Percentiles rank a stretch among this genome's conserved stretches.
Evolutionary conservation across 2,329 filamentous ascomycete species (phyloP).

Genomic region (Pseudogymnoascus sp.): DNA sequence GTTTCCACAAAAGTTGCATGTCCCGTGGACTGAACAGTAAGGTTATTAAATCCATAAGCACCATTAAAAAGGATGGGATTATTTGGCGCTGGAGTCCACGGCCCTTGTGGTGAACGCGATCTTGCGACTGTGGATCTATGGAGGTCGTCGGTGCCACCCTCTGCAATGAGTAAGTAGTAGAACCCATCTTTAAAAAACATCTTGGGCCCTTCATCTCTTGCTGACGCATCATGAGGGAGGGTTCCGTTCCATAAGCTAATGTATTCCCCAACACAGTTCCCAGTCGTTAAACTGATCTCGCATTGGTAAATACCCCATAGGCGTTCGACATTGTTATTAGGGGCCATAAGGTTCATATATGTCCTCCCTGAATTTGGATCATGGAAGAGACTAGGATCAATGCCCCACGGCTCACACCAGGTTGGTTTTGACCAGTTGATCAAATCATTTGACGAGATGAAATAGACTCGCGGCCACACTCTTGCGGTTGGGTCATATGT

Average conservation of each 20-base stretch:
- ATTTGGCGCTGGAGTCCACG: slow-evolving; percentile 12
- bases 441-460: slow-evolving; percentile 11
- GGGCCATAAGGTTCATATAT: slow-evolving; percentile 14
- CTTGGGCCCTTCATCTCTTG: slow-evolving; percentile 12
- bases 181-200: slow-evolving; percentile 12
- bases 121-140: slow-evolving; percentile 12
- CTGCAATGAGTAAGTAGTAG: slow-evolving; percentile 14
- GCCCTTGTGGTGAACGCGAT: slow-evolving; percentile 11
- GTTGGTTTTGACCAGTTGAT: slow-evolving; percentile 11
- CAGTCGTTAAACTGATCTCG: slow-evolving; percentile 10
- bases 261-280: slow-evolving; percentile 14
- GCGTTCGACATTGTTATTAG: slow-evolving; percentile 13
- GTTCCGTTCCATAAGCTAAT: slow-evolving; percentile 14
- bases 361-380: slow-evolving; percentile 10
- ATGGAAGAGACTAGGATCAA: slow-evolving; percentile 13
- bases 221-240: slow-evolving; percentile 6
- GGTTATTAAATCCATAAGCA: slow-evolving; percentile 13
- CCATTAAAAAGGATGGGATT: slow-evolving; percentile 15
- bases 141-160: slow-evolving; percentile 14
- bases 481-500: slow-evolving; percentile 16
- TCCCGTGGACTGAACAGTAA: slow-evolving; percentile 15
- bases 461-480: slow-evolving; percentile 17
- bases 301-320: slow-evolving; percentile 15
- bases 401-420: slow-evolving; percentile 14
- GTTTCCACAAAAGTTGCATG: slow-evolving; percentile 14